Conservation (phyloP, 805 yeast genomes). For the Hanseniaspora lachancei region DNA sequence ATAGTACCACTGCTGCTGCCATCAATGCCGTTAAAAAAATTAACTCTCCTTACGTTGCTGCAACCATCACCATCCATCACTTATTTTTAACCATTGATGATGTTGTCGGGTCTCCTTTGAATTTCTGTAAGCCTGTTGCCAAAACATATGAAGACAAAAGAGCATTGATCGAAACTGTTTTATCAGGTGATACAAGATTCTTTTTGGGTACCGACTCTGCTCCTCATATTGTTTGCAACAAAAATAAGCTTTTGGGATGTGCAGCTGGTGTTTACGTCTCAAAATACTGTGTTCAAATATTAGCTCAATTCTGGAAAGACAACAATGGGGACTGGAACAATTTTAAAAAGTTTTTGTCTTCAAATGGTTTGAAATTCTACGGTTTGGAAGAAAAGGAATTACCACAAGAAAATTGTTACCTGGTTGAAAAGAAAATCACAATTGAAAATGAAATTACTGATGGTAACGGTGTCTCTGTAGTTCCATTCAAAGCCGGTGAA, state of each 20-base stretch:
- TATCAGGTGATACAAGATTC: slow-evolving; percentile 80
- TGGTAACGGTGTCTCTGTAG: slow-evolving; percentile 39
- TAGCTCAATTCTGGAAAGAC: slow-evolving; percentile 72
- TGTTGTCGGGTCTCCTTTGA: slow-evolving; percentile 94
- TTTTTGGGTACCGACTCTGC: slow-evolving; percentile 98
- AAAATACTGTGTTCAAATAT: slow-evolving; percentile 61
- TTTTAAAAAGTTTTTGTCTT: slow-evolving; percentile 61
- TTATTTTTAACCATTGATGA: slow-evolving; percentile 74
- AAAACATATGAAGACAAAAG: slow-evolving; percentile 74
- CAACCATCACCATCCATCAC: slow-evolving; percentile 93
- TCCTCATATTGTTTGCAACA: slow-evolving; percentile 78
- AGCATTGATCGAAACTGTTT: slow-evolving; percentile 76
- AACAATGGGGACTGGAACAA: slow-evolving; percentile 43
- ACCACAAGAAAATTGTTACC: slow-evolving; percentile 35
- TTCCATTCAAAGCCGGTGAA: slow-evolving; percentile 80
- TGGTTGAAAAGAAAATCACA: slow-evolving; percentile 39
- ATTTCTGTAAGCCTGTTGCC: slow-evolving; percentile 96
- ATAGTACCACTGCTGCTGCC: slow-evolving; percentile 87
- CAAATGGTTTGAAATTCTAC: slow-evolving; percentile 62
- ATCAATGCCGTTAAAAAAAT: slow-evolving; percentile 60
- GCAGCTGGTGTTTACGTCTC: slow-evolving; percentile 99
- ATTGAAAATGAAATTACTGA: slow-evolving; percentile 46
- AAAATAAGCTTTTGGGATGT: slow-evolving; percentile 65
- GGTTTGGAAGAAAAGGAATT: slow-evolving; percentile 31
- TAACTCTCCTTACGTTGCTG: slow-evolving; percentile 58